Base-by-base conservation (phyloP, 176 grass and related monocot genomes). In the Carex pumila region DNA sequence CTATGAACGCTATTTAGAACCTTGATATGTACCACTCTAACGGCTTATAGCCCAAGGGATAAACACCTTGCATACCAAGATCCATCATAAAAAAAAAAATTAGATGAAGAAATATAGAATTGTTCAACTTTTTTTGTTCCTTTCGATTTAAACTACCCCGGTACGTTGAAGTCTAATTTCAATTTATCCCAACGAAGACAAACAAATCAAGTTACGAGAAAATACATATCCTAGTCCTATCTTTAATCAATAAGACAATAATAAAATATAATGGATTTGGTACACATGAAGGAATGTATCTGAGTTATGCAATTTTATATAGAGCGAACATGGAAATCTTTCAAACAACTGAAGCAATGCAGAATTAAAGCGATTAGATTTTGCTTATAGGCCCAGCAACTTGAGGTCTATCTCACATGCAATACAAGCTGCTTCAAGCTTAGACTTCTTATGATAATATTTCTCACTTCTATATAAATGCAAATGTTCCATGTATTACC, bases 381-480 rank as follows among this genome's bases (percentile, higher is more conserved):
- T 21, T 55, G 12, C 25, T 81, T 64, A 63, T 62, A 11, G 41
- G 60, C 58, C 37, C 56, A 57, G 34, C 59, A 81, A 81, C 58
- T 81, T 83, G 15, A 65, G 80, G n/a, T 47, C 4, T 52, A 65
- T 54, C 61, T 83, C 80, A 83, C 80, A 83, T 83, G 80, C 73
- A 77, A 77, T 83, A 45, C n/a, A 83, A 45, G 80, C 61, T 83
- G 60, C 80, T 83, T 83, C 21, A 82, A 68, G 43, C 68, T 83
- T 83, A 68, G 6, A 83, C 61, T 83, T 83, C 80, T 31, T 83
- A 83, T 12, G 36, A 22, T 22, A 14, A 19, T 43, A 83, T 68
- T 67, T 65, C 18, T 47, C 80, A 15, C 62, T 66, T 31, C 61
- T 83, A 83, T 83, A 83, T 81, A 81, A 29, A 67, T 83, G 41